Evolutionary conservation across 1,284 basidiomycete species (phyloP), one percentile per base, ranked within the genome.

Genomic region (Marasmius fiardii): DNA sequence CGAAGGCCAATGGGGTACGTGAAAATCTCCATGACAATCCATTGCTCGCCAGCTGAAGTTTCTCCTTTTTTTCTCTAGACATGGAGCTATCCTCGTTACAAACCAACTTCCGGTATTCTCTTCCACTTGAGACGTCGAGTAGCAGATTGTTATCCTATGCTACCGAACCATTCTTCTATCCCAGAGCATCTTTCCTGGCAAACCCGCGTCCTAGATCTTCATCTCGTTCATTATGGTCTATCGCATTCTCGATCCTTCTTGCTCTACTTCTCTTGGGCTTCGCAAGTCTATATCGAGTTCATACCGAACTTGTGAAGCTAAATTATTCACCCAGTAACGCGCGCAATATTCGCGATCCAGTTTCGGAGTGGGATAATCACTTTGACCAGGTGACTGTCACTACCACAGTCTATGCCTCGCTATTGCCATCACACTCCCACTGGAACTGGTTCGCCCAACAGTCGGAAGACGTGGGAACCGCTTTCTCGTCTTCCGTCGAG

Each of bases 151-250:
- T 83, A 28, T 81, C 83, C 56, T 82, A 79, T 62, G 79, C 79
- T 4, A 62, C 84, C 63, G 73, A 77, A 45, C 78, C 78, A 53
- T 80, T 79, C 62, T 85, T 84, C 65, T 76, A 78, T 63, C 82
- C 86, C 3, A 71, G 71, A 24, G 64, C 87, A 23, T 74, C 73
- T 44, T 58, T 84, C 28, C 62, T 48, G 11, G 28, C 33, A n/a
- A 35, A 37, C 23, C 33, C 37, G 10, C 21, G n/a, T 18, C 43
- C 51, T 20, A 28, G 21, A 43, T 26, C 44, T n/a, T 33, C 51
- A 10, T 44, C 52, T 34, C 35, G 60, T 34, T 57, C 50, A 21
- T 52, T 57, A 16, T 20, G 11, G 54, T 21, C 49, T 21, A 53
- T 55, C 56, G 65, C 61, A 53, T 55, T 68, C 20, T 67, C 68